Base-by-base conservation (phyloP, 345 rosid genomes). In the Trapa bicornis region DNA sequence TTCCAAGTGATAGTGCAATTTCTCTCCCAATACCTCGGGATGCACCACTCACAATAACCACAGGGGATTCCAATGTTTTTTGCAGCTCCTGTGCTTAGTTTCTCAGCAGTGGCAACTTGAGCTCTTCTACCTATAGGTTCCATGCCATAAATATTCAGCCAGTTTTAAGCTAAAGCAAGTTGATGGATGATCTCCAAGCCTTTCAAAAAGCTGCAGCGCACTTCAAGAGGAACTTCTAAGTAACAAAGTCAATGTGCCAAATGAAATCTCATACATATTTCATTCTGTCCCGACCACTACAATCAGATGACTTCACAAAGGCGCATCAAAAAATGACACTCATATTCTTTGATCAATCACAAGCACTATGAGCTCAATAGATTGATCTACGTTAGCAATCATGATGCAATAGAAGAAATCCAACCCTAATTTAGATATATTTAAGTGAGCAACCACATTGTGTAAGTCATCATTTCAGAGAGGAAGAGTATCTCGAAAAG, bases 1-100 rank as follows among this genome's bases (percentile, higher is more conserved):
- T 94, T 36, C 96, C 97, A 79, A 94, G 65, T 58, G 96, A 72
- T 64, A 89, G 76, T 32, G 99, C 99, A 76, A 94, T 74, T 38
- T 97, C 89, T 83, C 70, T 94, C 47, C 99, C 97, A 73, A 94
- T 94, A 53, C 99, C 99, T 78, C 99, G 84, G 37, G 99, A 94
- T 47, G 99, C 99, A 79, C 99, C 99, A 11, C 96, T 91, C 61
- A 94, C 87, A 47, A 94, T 68, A 41, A 81, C 97, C 13, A 89
- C 97, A 0, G 95, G 97, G 48, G 96, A 73, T 75, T 94, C 92
- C 64, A 85, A 84, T 66, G 81, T 79, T 41, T 22, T 41, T 37
- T 58, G 76, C 77, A 58, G 78, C 78, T 68, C 76, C 86, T 5
- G 68, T 57, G 60, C 70, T 78, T 43, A 82, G 68, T 74, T 81